A percentile compares a stretch with the other conserved stretches of the same genome.
Evolutionary conservation across 2,329 filamentous ascomycete genomes (phyloP).

Genomic region (Elsinoe australis): DNA sequence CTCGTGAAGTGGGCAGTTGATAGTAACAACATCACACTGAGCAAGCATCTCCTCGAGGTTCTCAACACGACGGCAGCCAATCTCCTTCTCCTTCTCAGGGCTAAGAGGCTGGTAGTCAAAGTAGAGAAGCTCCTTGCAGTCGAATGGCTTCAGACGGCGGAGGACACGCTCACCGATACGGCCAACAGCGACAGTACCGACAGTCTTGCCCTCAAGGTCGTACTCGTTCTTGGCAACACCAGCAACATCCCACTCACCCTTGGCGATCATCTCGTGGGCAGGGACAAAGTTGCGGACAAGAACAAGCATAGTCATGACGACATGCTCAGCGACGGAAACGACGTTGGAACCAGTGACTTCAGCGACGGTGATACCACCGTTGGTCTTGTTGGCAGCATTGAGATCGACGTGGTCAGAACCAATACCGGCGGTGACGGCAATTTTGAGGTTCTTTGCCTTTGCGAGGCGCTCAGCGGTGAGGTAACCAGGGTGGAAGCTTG

Average conservation of each 20-base stretch:
- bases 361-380: conserved; percentile 91
- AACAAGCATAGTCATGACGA: conserved; percentile 95
- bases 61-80: conserved; percentile 84
- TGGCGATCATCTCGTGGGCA: conserved; percentile 85
- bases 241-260: conserved; percentile 91
- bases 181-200: conserved; percentile 94
- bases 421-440: conserved; percentile 94
- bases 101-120: conserved; percentile 96
- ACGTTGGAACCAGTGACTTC: conserved; percentile 98
- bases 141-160: conserved; percentile 89
- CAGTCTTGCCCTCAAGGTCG: conserved; percentile 94
- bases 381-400: conserved; percentile 94
- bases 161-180: conserved; percentile 98
- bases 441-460: conserved; percentile 98
- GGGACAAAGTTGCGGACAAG: conserved; percentile 98
- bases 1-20: conserved; percentile 99
- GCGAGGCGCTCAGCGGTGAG: conserved; percentile 91
- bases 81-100: conserved; percentile 84
- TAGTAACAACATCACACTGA: conserved; percentile 95
- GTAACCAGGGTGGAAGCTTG: conserved; percentile 94
- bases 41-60: conserved; percentile 85
- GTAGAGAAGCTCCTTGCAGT: conserved; percentile 99
- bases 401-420: conserved; percentile 98
- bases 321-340: conserved; percentile 96
- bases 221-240: conserved; percentile 97